These are phyloP conservation scores for Penicillium aurantiogriseum DNA, from an alignment of 2,329 filamentous ascomycete species.

Conservation along the genomic window DNA sequence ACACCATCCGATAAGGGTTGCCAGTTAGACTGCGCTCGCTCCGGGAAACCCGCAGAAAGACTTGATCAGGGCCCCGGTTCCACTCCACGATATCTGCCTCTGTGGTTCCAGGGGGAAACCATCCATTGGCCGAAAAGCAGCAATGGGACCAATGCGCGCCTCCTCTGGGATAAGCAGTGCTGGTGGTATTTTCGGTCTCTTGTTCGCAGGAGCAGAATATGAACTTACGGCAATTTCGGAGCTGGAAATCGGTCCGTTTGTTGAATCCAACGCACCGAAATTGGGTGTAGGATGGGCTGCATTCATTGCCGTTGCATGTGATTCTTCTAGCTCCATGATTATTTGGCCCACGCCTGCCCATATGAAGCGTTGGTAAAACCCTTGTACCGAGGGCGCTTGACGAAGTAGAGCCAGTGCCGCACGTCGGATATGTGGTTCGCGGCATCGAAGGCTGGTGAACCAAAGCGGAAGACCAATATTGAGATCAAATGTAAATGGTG, in stretches of 20 bases:
- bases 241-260: neutral
- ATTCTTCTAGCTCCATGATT: conserved; percentile 35
- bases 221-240: neutral
- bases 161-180: conserved; percentile 22
- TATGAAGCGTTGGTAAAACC: conserved; percentile 25
- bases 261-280: neutral
- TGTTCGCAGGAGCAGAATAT: neutral
- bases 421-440: conserved; percentile 32
- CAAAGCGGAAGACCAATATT: conserved; percentile 31
- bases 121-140: conserved; percentile 24
- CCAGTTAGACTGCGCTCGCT: conserved; percentile 18
- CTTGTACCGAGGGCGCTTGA: conserved; percentile 28
- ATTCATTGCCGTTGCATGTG: conserved; percentile 11
- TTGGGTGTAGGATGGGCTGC: neutral
- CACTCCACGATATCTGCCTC: conserved; percentile 23
- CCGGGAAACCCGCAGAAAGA: conserved; percentile 24
- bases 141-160: conserved; percentile 28
- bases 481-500: conserved; percentile 35
- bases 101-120: conserved; percentile 17
- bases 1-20: conserved; percentile 20
- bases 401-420: conserved; percentile 28
- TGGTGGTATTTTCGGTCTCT: neutral
- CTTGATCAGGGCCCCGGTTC: conserved; percentile 19
- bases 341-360: conserved; percentile 20
- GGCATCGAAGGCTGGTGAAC: conserved; percentile 34